Conservation (phyloP, 2,329 filamentous ascomycete species). For the Cordyceps cicadae region DNA sequence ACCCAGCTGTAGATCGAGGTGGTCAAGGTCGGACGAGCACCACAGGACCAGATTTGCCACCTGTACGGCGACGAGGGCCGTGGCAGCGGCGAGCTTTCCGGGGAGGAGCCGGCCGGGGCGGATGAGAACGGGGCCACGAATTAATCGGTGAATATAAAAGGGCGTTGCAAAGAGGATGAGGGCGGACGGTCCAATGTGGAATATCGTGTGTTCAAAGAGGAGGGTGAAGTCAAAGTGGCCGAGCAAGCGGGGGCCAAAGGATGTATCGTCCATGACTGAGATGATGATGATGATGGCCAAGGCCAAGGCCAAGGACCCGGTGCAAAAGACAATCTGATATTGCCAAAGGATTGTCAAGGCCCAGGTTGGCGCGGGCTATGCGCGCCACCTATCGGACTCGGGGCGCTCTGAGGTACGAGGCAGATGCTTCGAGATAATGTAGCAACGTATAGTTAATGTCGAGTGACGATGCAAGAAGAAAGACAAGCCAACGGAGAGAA, state of each 20-base stretch:
- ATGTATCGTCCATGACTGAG: background rate
- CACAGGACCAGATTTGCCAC: conserved; percentile 21
- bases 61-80: conserved; percentile 10
- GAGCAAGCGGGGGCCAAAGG: conserved; percentile 4
- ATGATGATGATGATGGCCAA: no score
- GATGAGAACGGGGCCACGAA: background rate
- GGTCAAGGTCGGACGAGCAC: conserved; percentile 14
- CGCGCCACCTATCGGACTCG: no score
- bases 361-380: background rate
- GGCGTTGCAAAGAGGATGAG: conserved; percentile 11
- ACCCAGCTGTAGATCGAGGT: conserved; percentile 15
- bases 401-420: no score
- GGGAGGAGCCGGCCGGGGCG: conserved; percentile 13
- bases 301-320: no score
- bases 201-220: background rate
- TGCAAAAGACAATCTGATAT: no score
- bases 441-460: no score
- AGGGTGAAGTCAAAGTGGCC: conserved; percentile 5
- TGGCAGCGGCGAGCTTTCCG: conserved; percentile 14
- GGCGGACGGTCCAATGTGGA: background rate
- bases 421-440: no score
- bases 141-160: background rate
- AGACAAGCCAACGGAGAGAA: no score
- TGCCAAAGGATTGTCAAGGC: no score
- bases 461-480: no score